Conservation (phyloP, 2,329 filamentous ascomycete genomes). For the Cytospora piceae region DNA sequence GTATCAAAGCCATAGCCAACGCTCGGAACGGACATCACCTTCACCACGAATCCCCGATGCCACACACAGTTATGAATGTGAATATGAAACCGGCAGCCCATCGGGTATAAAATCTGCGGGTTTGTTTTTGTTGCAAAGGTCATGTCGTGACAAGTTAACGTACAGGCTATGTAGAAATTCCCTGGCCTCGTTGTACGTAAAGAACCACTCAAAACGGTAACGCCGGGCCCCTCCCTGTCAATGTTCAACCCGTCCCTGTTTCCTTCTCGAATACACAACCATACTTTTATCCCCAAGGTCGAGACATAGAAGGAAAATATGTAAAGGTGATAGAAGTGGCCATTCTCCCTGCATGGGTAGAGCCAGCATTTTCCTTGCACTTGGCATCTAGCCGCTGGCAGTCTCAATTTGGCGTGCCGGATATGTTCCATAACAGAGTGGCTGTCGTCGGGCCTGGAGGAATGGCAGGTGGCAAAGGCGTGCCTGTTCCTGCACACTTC, state of each 20-base stretch:
- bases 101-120: neutral
- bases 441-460: neutral
- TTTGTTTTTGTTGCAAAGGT: neutral
- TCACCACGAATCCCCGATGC: too few relatives aligned
- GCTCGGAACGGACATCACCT: too few relatives aligned
- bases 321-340: neutral
- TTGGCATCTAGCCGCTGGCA: neutral
- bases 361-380: neutral
- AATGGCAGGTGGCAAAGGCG: neutral
- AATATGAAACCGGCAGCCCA: neutral
- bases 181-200: slow-evolving; percentile 25
- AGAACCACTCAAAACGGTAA: slow-evolving; percentile 24
- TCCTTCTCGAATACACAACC: slow-evolving; percentile 15
- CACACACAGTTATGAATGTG: neutral
- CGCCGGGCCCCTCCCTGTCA: slow-evolving; percentile 20
- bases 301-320: slow-evolving; percentile 6
- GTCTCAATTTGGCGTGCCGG: neutral
- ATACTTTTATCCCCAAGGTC: slow-evolving; percentile 22
- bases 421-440: neutral
- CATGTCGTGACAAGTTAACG: slow-evolving; percentile 21
- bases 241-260: slow-evolving; percentile 20
- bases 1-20: too few relatives aligned
- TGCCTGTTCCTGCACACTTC: neutral
- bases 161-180: slow-evolving; percentile 15
- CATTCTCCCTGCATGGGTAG: neutral